phyloP scores from a whole-genome alignment of 1,139 yeast genomes.

The Hansenula sp. region DNA sequence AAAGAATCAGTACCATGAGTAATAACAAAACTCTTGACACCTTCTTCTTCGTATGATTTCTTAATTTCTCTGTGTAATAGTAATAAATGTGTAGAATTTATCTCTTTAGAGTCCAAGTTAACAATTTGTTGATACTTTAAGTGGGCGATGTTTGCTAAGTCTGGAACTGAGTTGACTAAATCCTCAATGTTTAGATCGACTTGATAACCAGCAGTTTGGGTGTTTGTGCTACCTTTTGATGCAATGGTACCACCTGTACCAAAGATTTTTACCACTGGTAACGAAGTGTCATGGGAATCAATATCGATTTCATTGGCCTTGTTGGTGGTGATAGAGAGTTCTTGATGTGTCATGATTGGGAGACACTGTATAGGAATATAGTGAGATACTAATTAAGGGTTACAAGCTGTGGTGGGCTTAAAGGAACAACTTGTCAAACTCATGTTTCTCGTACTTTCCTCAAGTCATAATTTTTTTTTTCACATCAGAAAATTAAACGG shows the following conservation, averaged over 20 bases:
- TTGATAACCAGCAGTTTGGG: constrained; percentile 65
- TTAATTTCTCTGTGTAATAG: constrained; percentile 39
- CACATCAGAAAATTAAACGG: too few species aligned
- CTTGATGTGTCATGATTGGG: constrained; percentile 6
- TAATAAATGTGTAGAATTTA: constrained; percentile 37
- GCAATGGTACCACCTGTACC: constrained; percentile 80
- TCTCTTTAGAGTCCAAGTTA: constrained; percentile 63
- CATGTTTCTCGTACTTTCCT: too few species aligned
- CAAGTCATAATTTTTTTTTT: too few species aligned
- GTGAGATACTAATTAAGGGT: background rate
- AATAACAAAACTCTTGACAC: constrained; percentile 50
- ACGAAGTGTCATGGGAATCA: constrained; percentile 15
- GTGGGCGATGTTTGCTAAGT: constrained; percentile 52
- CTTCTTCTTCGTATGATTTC: constrained; percentile 36
- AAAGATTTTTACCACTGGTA: constrained; percentile 48
- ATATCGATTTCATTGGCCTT: constrained; percentile 21
- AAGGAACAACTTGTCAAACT: too few species aligned
- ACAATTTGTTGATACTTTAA: constrained; percentile 63
- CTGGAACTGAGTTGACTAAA: constrained; percentile 55
- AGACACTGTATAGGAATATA: background rate
- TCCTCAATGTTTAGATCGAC: constrained; percentile 67
- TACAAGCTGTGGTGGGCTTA: too few species aligned
- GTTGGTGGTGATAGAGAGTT: constrained; percentile 18
- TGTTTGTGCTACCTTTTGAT: constrained; percentile 51
- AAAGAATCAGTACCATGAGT: constrained; percentile 75